A percentile compares a stretch with the other conserved stretches of the same genome.
phyloP scores from a whole-genome alignment of 2,329 filamentous ascomycete species.

The Botrytis fabae region DNA sequence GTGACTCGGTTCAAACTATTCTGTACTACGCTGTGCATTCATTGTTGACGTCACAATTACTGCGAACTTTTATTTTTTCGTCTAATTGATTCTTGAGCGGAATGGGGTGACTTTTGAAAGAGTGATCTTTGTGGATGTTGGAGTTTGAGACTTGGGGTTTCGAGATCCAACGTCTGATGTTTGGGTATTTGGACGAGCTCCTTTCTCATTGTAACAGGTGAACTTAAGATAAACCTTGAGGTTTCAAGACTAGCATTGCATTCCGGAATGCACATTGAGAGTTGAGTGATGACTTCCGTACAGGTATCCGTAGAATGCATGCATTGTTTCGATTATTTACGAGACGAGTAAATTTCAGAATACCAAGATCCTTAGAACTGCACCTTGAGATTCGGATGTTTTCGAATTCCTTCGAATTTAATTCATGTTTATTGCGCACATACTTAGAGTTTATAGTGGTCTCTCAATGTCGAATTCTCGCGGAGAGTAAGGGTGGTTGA shows the following conservation, averaged over 20 bases:
- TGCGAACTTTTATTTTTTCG: too few relatives aligned
- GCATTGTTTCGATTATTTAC: not conserved
- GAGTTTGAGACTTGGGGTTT: too few relatives aligned
- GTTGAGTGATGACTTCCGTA: accelerated
- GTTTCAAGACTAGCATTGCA: not conserved
- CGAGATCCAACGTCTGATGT: too few relatives aligned
- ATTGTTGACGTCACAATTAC: not conserved
- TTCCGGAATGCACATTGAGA: not conserved
- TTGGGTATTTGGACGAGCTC: not conserved
- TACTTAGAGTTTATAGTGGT: not conserved
- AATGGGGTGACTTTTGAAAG: too few relatives aligned
- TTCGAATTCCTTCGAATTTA: too few relatives aligned
- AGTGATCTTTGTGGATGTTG: too few relatives aligned
- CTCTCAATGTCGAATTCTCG: accelerated
- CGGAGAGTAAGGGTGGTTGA: not conserved
- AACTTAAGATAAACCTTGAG: not conserved
- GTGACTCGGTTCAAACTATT: not conserved
- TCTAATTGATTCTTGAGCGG: too few relatives aligned
- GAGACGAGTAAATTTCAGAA: not conserved
- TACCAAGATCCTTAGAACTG: not conserved
- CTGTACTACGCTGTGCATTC: not conserved
- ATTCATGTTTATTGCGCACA: too few relatives aligned
- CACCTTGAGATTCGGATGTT: accelerated
- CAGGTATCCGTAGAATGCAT: not conserved
- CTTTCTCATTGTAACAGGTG: accelerated